A percentile compares a stretch with the other conserved stretches of the same genome.
phyloP scores from a whole-genome alignment of 1,139 yeast species.

The Geotrichum europaeum region DNA sequence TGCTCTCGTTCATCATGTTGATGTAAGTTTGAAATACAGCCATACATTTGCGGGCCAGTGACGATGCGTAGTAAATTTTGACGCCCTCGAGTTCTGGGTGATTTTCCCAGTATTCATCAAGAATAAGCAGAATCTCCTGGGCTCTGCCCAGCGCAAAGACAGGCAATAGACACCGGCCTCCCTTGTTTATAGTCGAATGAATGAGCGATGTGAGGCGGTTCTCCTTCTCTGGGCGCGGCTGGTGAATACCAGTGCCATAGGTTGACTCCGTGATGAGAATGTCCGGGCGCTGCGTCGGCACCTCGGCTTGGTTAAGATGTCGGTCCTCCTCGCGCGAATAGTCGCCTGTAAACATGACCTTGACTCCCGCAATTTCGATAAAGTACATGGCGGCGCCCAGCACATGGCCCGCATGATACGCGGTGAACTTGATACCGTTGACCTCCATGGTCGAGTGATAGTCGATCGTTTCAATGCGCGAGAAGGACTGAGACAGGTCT shows the following conservation, averaged over 20 bases:
- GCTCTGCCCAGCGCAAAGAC: slow-evolving; percentile 97
- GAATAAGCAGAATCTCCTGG: slow-evolving; percentile 78
- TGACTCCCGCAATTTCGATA: slow-evolving; percentile 88
- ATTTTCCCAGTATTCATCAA: slow-evolving; percentile 90
- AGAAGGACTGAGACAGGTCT: slow-evolving; percentile 82
- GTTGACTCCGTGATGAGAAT: slow-evolving; percentile 90
- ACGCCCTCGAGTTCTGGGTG: slow-evolving; percentile 78
- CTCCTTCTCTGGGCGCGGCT: slow-evolving; percentile 83
- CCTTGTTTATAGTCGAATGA: slow-evolving; percentile 77
- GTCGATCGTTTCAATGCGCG: slow-evolving; percentile 86
- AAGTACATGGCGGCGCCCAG: slow-evolving; percentile 98
- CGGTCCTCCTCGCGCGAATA: slow-evolving; percentile 93
- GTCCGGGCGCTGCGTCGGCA: slow-evolving; percentile 86
- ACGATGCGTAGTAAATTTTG: slow-evolving; percentile 85
- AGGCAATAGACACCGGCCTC: slow-evolving; percentile 89
- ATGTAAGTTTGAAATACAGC: slow-evolving; percentile 96
- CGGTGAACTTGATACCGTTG: slow-evolving; percentile 91
- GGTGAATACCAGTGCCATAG: slow-evolving; percentile 96
- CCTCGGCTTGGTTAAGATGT: slow-evolving; percentile 91
- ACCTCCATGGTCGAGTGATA: slow-evolving; percentile 93
- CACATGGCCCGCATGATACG: slow-evolving; percentile 98
- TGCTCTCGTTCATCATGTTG: slow-evolving; percentile 92
- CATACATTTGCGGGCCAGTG: slow-evolving; percentile 91
- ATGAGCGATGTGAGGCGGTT: slow-evolving; percentile 70
- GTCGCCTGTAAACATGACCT: slow-evolving; percentile 89